Evolutionary conservation across 2,329 filamentous ascomycete genomes (phyloP), one percentile per base, ranked within the genome.

Genomic region (Zarea fungicola): DNA sequence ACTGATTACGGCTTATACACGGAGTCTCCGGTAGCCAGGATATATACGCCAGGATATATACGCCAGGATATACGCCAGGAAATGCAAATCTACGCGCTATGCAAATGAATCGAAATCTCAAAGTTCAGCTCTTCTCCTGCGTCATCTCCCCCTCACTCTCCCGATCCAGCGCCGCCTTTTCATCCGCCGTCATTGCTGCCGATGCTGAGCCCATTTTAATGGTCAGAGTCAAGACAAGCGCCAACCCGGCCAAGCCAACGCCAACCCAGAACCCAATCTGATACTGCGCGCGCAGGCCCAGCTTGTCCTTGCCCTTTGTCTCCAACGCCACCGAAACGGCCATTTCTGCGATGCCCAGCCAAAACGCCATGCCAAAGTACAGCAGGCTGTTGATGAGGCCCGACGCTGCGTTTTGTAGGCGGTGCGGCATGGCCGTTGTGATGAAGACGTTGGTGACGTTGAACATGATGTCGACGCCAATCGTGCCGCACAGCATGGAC

Each of bases 401-500:
- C 1, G 86, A 85, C 0, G 85, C 87, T 0, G 89, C 71, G 0
- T 85, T 86, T 61, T 92, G 87, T 42, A 81, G 74, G 11, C 77
- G 74, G 5, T 73, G 72, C 0, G 86, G 84, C 54, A 90, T 71
- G 13, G 77, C 79, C 0, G 85, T 89, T 0, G 85, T 89, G 62
- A 89, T 85, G 65, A 87, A 91, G 51, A 91, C 78, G 58, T 86
- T 90, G 16, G 83, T 79, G 1, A 90, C 77, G 59, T 85, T 89
- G 67, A 84, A 90, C 6, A 81, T 81, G 48, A 90, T 81, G 59
- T 92, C 87, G 51, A 90, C 81, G 16, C 84, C 85, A 28, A 90
- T 71, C 0, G 87, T 91, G 11, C 76, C 77, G 54, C 81, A 80
- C 4, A 85, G 62, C 82, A 85, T 85, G 47, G 80, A 70, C 0